Conservation (phyloP, 139 green algal genomes). For the Auxenochlorella pyrenoidosa region DNA sequence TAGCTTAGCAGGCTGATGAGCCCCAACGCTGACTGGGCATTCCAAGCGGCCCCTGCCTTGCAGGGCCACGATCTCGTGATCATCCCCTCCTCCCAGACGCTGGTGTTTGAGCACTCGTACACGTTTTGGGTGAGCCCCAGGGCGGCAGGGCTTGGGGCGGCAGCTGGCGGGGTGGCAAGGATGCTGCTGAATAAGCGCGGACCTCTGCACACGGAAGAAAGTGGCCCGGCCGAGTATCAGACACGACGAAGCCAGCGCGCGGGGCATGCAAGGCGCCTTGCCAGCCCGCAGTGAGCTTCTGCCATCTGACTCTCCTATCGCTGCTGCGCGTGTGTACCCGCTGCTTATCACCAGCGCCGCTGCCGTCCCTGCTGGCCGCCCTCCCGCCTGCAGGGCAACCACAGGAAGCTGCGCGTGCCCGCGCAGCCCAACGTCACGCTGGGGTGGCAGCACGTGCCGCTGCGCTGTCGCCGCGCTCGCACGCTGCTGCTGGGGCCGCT, state of each 20-base stretch:
- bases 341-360: no score
- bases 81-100: constrained; percentile 62
- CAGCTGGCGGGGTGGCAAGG: not conserved
- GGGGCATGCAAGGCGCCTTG: no score
- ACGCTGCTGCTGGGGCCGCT: constrained; percentile 79
- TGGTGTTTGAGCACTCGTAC: constrained; percentile 89
- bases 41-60: constrained; percentile 40
- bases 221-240: no score
- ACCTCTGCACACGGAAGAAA: not conserved
- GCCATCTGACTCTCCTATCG: no score
- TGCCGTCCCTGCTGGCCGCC: not conserved
- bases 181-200: not conserved
- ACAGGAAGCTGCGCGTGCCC: constrained; percentile 73
- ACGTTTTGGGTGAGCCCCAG: constrained; percentile 73
- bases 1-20: no score
- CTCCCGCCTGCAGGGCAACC: constrained; percentile 56
- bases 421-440: constrained; percentile 79
- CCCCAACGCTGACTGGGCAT: no score
- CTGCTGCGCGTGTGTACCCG: no score
- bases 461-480: constrained; percentile 65
- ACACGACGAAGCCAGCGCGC: no score
- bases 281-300: no score
- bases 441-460: constrained; percentile 66
- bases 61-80: constrained; percentile 67
- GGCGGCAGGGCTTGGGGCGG: not conserved